phyloP scores from a whole-genome alignment of 208 protist genomes.

The Acanthamoeba lenticulata region DNA sequence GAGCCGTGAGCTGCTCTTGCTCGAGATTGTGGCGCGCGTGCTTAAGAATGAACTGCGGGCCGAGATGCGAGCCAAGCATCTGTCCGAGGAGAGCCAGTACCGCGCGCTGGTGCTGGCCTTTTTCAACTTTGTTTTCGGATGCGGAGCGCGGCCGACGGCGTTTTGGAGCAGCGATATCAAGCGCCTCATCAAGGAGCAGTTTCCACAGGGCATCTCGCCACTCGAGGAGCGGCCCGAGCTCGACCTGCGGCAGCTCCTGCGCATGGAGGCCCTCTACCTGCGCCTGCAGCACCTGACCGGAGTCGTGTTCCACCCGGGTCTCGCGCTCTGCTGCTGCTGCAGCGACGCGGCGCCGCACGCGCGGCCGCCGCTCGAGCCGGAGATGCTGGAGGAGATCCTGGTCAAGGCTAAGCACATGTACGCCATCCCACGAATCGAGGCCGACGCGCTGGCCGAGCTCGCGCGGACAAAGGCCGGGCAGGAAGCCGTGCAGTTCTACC shows the following conservation, averaged over 20 bases:
- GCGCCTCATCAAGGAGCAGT: constrained; percentile 25
- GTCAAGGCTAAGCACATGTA: constrained; percentile 70
- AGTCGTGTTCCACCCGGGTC: background rate
- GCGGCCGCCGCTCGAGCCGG: background rate
- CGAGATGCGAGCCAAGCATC: constrained; percentile 18
- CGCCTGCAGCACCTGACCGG: constrained; percentile 39
- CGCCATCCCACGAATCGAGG: constrained; percentile 63
- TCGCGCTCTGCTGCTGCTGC: constrained; percentile 54
- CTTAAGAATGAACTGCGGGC: constrained; percentile 64
- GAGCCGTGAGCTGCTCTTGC: background rate
- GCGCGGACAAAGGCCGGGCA: constrained; percentile 44
- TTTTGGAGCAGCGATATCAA: constrained; percentile 47
- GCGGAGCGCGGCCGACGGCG: background rate
- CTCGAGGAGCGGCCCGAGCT: constrained; percentile 10
- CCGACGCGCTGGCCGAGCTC: constrained; percentile 57
- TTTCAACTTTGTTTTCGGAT: constrained; percentile 46
- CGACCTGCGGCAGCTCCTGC: constrained; percentile 45
- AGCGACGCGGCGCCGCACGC: background rate
- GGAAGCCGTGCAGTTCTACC: constrained; percentile 42
- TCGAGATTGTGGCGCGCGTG: constrained; percentile 56
- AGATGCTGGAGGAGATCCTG: constrained; percentile 21
- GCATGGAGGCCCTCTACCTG: constrained; percentile 38
- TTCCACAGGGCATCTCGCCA: constrained; percentile 22
- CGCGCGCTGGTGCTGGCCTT: constrained; percentile 36
- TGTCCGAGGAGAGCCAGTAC: constrained; percentile 17